Evolutionary conservation across 2,329 filamentous ascomycete genomes (phyloP).

Genomic region (Kalmusia sp.): DNA sequence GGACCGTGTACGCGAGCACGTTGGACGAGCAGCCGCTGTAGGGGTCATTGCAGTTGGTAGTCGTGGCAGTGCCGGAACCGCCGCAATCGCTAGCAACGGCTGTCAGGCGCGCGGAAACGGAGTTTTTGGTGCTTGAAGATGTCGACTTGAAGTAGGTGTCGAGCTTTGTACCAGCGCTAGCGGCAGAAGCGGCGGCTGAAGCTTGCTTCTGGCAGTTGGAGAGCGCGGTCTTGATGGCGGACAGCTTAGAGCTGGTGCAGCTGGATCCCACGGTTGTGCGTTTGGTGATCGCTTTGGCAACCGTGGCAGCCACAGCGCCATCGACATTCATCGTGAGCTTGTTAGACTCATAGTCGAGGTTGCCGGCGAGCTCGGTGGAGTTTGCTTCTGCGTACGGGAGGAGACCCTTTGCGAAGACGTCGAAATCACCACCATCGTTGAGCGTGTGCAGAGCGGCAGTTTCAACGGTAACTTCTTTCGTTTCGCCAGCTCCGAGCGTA

Average conservation of each 20-base stretch:
- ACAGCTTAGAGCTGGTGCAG: constrained; percentile 59
- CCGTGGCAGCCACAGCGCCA: constrained; percentile 58
- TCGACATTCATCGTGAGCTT: constrained; percentile 64
- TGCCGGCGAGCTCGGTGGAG: constrained; percentile 62
- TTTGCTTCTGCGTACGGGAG: constrained; percentile 50
- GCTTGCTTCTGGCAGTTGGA: constrained; percentile 63
- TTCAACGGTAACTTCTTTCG: constrained; percentile 62
- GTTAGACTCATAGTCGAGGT: constrained; percentile 66
- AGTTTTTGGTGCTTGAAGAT: constrained; percentile 51
- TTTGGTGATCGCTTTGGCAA: constrained; percentile 57
- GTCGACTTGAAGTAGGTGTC: constrained; percentile 71
- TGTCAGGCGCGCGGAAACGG: constrained; percentile 33
- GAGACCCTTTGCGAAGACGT: constrained; percentile 61
- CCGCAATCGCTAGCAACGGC: constrained; percentile 63
- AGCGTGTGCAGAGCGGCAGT: constrained; percentile 64
- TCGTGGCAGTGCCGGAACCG: constrained; percentile 58
- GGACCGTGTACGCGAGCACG: constrained; percentile 67
- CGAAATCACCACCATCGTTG: constrained; percentile 60
- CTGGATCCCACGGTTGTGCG: constrained; percentile 61
- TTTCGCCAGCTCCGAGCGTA: constrained; percentile 55
- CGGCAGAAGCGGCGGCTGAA: constrained; percentile 57
- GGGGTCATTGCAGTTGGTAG: constrained; percentile 66
- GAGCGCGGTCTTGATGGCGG: constrained; percentile 59
- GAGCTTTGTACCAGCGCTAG: constrained; percentile 48
- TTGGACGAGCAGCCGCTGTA: constrained; percentile 59